Evolutionary conservation across 2,329 filamentous ascomycete species (phyloP).

Genomic region (Curvularia lunata): DNA sequence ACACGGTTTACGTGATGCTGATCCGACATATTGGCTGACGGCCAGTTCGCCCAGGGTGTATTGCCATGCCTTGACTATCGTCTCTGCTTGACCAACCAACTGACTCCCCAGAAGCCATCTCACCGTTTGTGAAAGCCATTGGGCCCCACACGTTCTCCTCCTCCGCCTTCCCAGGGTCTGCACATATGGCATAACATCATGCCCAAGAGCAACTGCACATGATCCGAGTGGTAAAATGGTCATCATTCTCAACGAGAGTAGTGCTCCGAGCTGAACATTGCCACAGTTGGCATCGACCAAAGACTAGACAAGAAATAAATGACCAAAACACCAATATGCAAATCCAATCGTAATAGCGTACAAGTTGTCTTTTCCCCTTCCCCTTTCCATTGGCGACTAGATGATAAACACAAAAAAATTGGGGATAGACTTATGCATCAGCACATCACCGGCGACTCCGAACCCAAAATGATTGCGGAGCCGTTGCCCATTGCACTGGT

Average conservation of each 20-base stretch:
- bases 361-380: neutral
- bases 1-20: neutral
- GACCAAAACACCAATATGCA: constrained; percentile 11
- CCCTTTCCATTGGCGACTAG: constrained; percentile 6
- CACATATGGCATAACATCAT: neutral
- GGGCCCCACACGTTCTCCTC: constrained; percentile 1
- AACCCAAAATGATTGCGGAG: constrained; percentile 8
- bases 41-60: neutral
- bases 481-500: neutral
- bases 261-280: neutral
- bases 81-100: neutral
- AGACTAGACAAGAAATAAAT: neutral
- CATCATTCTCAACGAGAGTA: neutral
- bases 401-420: constrained; percentile 1
- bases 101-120: neutral
- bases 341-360: constrained; percentile 9
- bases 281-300: neutral
- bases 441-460: constrained; percentile 17
- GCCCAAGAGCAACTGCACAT: neutral
- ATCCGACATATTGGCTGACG: constrained; percentile 1
- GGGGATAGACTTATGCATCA: constrained; percentile 6
- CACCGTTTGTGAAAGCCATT: neutral
- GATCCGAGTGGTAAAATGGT: neutral
- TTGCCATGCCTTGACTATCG: neutral
- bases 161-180: neutral